Conservation (phyloP, 371 early-diverging fungal species). For the Gilbertella persicaria region DNA sequence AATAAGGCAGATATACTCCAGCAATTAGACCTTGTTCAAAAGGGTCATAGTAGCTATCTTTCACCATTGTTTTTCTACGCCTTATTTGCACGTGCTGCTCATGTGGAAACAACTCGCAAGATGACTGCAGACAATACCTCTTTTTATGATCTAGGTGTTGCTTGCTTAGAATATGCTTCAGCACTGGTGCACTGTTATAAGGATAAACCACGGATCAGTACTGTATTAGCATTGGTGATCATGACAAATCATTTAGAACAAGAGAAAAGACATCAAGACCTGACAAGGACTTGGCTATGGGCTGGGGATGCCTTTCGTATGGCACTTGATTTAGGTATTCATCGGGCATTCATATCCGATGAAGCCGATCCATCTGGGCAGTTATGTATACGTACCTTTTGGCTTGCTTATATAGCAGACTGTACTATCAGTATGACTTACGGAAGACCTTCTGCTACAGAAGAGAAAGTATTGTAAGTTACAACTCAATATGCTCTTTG, state of each 20-base stretch:
- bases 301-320: slow-evolving; percentile 46
- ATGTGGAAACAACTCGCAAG: slow-evolving; percentile 25
- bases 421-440: slow-evolving; percentile 39
- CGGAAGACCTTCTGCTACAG: slow-evolving; percentile 43
- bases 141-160: slow-evolving; percentile 6
- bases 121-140: background rate
- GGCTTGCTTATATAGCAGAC: slow-evolving; percentile 44
- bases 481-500: background rate
- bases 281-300: slow-evolving; percentile 37
- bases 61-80: slow-evolving; percentile 47
- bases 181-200: slow-evolving; percentile 22
- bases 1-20: slow-evolving; percentile 31
- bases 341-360: slow-evolving; percentile 25
- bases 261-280: slow-evolving; percentile 18
- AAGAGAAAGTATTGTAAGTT: slow-evolving; percentile 51
- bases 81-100: slow-evolving; percentile 42
- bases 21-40: slow-evolving; percentile 18
- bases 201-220: slow-evolving; percentile 33
- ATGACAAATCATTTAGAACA: slow-evolving; percentile 37
- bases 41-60: slow-evolving; percentile 13
- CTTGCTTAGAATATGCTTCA: slow-evolving; percentile 22
- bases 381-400: slow-evolving; percentile 41
- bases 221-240: slow-evolving; percentile 35
- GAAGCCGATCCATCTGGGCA: slow-evolving; percentile 23
- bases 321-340: slow-evolving; percentile 46